phyloP scores from a whole-genome alignment of 2,329 filamentous ascomycete genomes.

The Scedosporium apiospermum region DNA sequence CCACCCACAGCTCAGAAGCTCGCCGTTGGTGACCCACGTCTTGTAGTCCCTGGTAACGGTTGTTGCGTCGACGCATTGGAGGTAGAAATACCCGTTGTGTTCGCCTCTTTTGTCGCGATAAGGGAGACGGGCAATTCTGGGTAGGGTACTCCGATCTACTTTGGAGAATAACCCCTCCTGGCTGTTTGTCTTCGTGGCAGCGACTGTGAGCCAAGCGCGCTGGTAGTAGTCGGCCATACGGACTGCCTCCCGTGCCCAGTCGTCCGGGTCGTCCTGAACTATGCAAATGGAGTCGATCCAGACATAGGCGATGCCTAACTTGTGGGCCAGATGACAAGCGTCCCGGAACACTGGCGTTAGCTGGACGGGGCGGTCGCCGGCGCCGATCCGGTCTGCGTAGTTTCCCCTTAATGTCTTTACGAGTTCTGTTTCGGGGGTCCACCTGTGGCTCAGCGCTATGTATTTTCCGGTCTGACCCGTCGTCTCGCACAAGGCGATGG shows the following conservation, averaged over 20 bases:
- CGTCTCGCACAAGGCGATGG: not conserved
- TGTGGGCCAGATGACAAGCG: not conserved
- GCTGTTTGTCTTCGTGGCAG: not conserved
- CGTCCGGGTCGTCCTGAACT: not conserved
- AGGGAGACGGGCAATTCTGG: not conserved
- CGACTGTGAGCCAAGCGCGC: not conserved
- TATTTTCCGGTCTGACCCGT: not conserved
- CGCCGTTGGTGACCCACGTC: not conserved
- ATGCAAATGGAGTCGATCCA: constrained; percentile 8
- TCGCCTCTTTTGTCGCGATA: not conserved
- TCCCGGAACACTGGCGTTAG: not conserved
- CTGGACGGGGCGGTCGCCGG: not conserved
- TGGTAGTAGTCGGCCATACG: not conserved
- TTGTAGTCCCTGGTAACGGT: not conserved
- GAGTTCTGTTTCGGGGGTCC: not conserved
- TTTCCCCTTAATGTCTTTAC: not conserved
- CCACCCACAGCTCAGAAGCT: not conserved
- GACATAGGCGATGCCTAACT: constrained; percentile 4
- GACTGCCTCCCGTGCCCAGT: not conserved
- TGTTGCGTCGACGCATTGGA: not conserved
- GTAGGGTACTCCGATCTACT: not conserved
- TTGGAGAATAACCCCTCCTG: not conserved
- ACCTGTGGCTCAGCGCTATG: not conserved
- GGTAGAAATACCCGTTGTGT: not conserved
- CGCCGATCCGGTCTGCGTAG: not conserved